Evolutionary conservation across 768 basidiomycete species (phyloP).

Genomic region (Mycena rosella): DNA sequence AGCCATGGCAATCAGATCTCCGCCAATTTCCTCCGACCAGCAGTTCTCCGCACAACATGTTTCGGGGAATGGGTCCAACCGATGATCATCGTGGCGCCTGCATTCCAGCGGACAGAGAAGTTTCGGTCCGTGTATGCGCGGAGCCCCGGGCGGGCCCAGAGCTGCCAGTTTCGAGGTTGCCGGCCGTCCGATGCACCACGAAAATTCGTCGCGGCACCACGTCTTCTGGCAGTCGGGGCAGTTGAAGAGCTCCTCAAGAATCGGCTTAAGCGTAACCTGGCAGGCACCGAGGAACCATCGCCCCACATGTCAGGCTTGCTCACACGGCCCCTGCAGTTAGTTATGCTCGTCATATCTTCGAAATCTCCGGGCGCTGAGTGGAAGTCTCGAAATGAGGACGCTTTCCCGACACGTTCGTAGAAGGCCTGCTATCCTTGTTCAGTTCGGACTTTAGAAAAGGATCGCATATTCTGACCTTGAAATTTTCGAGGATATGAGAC

Average conservation of each 20-base stretch:
- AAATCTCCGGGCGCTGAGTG: too few relatives aligned
- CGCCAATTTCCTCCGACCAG: background rate
- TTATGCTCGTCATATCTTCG: too few relatives aligned
- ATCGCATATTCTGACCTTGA: too few relatives aligned
- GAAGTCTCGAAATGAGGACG: too few relatives aligned
- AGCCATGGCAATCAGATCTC: background rate
- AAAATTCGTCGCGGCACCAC: background rate
- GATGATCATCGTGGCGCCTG: background rate
- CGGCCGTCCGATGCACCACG: conserved; percentile 1
- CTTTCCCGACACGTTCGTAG: too few relatives aligned
- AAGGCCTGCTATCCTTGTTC: too few relatives aligned
- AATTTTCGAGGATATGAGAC: too few relatives aligned
- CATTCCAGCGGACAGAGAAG: background rate
- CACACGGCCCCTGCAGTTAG: too few relatives aligned
- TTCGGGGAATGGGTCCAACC: background rate
- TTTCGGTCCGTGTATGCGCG: background rate
- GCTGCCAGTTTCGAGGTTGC: background rate
- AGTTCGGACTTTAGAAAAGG: too few relatives aligned
- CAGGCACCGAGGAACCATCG: too few relatives aligned
- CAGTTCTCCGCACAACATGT: background rate
- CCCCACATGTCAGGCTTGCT: too few relatives aligned
- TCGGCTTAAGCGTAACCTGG: background rate
- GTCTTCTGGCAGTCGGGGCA: background rate
- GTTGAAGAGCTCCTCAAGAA: background rate
- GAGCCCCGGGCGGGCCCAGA: background rate